Conservation (phyloP, 495 filamentous ascomycete genomes). For the Cenococcum geophilum region DNA sequence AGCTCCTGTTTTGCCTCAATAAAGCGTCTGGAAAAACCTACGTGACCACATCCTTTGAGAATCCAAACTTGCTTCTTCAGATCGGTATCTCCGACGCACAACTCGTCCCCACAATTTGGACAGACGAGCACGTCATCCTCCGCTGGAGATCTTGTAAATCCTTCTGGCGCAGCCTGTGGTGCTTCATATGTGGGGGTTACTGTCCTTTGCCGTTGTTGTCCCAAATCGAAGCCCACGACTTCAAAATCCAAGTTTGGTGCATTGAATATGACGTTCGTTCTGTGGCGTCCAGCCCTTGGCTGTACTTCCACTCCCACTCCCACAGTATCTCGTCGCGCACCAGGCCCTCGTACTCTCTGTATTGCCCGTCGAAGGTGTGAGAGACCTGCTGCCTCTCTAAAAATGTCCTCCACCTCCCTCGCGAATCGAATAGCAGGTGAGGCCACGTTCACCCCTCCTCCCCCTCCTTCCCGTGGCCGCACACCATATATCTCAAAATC, state of each 20-base stretch:
- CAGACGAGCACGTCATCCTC: constrained; percentile 63
- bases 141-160: constrained; percentile 58
- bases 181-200: constrained; percentile 2
- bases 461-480: not conserved
- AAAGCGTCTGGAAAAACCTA: constrained; percentile 41
- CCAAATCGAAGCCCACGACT: constrained; percentile 29
- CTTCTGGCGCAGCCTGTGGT: constrained; percentile 34
- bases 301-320: not conserved
- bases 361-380: not conserved
- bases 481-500: constrained; percentile 17
- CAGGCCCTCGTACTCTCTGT: not conserved
- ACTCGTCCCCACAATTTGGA: constrained; percentile 64
- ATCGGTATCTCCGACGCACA: constrained; percentile 54
- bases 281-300: not conserved
- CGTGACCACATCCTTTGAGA: constrained; percentile 68
- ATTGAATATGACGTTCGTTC: constrained; percentile 10
- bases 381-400: not conserved
- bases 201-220: not conserved
- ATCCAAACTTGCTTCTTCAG: constrained; percentile 66
- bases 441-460: not conserved
- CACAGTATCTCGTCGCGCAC: not conserved
- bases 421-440: not conserved
- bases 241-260: constrained; percentile 22
- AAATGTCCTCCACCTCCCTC: not conserved
- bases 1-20: too few relatives aligned